These are phyloP conservation scores for Cyclotella choctawhatcheeana DNA, from an alignment of 108 stramenopile species.

Conservation along the genomic window DNA sequence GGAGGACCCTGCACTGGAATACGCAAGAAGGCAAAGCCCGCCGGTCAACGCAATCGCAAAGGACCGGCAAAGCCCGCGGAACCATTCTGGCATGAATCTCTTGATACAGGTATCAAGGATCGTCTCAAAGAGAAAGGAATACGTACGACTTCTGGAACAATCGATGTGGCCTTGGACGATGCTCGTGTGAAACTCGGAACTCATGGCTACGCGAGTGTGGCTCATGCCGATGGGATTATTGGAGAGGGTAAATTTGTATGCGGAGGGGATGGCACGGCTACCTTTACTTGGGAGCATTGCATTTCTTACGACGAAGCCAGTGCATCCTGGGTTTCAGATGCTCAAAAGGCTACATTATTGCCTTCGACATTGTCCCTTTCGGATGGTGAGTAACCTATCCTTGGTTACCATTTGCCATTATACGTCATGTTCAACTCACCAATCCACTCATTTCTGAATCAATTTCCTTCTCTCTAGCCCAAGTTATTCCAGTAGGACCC, in stretches of 20 bases:
- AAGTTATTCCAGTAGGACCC: slow-evolving; percentile 53
- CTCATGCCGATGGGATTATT: slow-evolving; percentile 60
- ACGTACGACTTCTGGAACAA: slow-evolving; percentile 53
- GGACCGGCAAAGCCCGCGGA: slow-evolving; percentile 48
- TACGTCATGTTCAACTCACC: no score
- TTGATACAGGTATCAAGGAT: slow-evolving; percentile 54
- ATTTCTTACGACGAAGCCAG: slow-evolving; percentile 50
- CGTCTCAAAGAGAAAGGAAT: slow-evolving; percentile 53
- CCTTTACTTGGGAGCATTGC: slow-evolving; percentile 62
- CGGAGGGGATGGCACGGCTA: slow-evolving; percentile 52
- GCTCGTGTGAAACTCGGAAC: slow-evolving; percentile 78
- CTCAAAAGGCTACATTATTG: slow-evolving; percentile 27
- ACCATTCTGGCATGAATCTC: slow-evolving; percentile 59
- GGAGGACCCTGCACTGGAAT: slow-evolving; percentile 61
- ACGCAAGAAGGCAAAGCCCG: no score
- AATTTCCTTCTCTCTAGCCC: slow-evolving; percentile 38
- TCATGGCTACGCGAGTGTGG: slow-evolving; percentile 66
- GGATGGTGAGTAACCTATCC: slow-evolving; percentile 68
- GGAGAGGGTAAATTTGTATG: slow-evolving; percentile 75
- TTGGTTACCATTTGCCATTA: no score
- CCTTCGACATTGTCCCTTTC: slow-evolving; percentile 48
- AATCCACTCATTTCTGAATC: slow-evolving; percentile 14
- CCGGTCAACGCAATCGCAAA: no score
- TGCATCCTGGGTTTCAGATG: slow-evolving; percentile 53
- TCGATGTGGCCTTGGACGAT: slow-evolving; percentile 63